Conservation (phyloP, 257 asterid species). For the Leptodermis oblonga region DNA sequence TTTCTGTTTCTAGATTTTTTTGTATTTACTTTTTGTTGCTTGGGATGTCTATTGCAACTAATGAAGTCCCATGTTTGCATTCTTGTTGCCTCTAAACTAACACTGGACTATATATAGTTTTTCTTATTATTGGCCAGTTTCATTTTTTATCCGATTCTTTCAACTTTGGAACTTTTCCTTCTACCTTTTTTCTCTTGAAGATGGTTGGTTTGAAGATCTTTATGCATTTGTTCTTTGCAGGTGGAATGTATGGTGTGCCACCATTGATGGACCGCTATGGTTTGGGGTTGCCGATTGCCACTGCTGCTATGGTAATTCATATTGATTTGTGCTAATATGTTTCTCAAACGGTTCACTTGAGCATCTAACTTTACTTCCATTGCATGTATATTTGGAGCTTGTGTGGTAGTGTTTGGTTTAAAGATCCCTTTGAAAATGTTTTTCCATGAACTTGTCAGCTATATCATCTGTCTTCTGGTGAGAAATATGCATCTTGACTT, state of each 20-base stretch:
- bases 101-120: not conserved
- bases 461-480: not conserved
- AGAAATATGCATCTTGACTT: not conserved
- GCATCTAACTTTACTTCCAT: not conserved
- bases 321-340: not conserved
- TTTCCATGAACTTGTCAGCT: not conserved
- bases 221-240: slow-evolving; percentile 28
- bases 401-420: not conserved
- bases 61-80: not conserved
- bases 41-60: not conserved
- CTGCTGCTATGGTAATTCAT: slow-evolving; percentile 50
- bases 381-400: not conserved
- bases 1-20: not conserved
- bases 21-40: not conserved
- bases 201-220: not conserved
- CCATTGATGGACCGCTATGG: slow-evolving; percentile 77
- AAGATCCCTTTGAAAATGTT: not conserved
- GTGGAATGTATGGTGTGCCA: slow-evolving; percentile 78
- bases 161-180: not conserved
- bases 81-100: not conserved
- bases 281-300: slow-evolving; percentile 58
- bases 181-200: not conserved
- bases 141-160: not conserved
- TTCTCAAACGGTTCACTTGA: not conserved
- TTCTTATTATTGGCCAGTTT: not conserved